Evolutionary conservation across 768 basidiomycete species (phyloP), one percentile per base, ranked within the genome.

Genomic region (Pisolithus tinctorius): DNA sequence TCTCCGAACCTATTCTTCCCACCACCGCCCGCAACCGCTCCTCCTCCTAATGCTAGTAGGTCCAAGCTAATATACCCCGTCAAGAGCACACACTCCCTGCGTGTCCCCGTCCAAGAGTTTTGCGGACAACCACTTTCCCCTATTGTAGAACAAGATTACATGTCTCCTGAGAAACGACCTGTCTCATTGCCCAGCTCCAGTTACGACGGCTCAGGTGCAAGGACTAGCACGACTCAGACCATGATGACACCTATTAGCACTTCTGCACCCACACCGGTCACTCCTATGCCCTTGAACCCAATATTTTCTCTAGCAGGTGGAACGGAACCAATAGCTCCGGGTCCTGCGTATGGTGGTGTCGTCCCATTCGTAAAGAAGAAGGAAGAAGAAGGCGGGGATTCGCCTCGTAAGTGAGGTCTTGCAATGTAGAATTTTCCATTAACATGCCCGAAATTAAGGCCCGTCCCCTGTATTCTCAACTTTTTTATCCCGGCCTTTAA

Each of bases 401-500:
- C 66, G 0, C 60, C 66, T 55, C 79, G 81, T 80, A 60, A 67
- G 79, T 69, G 25, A 43, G 45, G 43, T 7, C 43, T 30, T 30
- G 27, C 43, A 30, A 2, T n/a, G 45, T 39, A 54, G 31, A 41
- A 23, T 3, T 49, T 9, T 48, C 17, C 40, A 27, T 40, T 42
- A 20, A 42, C 43, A 13, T 39, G 17, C 13, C 43, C 43, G 23
- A 49, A 48, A 39, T 43, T 39, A 47, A 77, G 79, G 76, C 37
- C 78, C 78, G 14, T 80, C 79, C 13, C 74, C 75, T 11, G 67
- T 64, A 29, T 74, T 78, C 55, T 74, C 75, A 7, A 69, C 81
- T 0, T 87, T 88, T 60, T 71, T 88, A 42, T 73, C 77, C 6
- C 78, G 86, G 2, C 81, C 79, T 11, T 65, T 86, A 51, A 87